Evolutionary conservation across 2,329 filamentous ascomycete genomes (phyloP).

Genomic region (Cryphonectria carpinicola): DNA sequence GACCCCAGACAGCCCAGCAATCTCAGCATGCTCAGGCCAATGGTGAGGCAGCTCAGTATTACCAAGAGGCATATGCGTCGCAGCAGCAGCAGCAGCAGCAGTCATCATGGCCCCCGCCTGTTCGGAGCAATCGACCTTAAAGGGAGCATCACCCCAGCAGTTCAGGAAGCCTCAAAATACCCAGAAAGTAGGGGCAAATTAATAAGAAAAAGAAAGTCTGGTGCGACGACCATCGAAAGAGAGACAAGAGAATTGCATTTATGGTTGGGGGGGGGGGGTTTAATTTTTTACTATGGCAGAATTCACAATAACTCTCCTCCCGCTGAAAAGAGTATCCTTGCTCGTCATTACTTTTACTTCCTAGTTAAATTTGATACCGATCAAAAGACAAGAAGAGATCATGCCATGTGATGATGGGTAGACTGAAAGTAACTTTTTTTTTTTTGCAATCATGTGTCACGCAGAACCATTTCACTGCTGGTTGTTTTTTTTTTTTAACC

Average conservation of each 20-base stretch:
- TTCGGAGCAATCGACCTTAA: not conserved
- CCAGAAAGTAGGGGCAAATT: not conserved
- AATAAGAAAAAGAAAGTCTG: too few relatives aligned
- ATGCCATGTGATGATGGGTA: not conserved
- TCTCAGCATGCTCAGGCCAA: not conserved
- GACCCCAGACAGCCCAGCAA: not conserved
- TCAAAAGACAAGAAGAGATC: not conserved
- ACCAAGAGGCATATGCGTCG: not conserved
- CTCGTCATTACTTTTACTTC: too few relatives aligned
- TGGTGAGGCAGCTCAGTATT: not conserved
- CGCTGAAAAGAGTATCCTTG: too few relatives aligned
- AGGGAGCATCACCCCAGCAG: not conserved
- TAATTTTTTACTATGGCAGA: too few relatives aligned
- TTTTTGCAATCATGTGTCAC: not conserved
- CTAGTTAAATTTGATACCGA: not conserved
- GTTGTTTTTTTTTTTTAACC: slow-evolving; percentile 1
- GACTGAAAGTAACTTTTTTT: not conserved
- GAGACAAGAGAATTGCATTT: not conserved
- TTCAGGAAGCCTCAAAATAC: not conserved
- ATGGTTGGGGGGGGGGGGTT: not conserved
- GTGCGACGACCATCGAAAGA: not conserved
- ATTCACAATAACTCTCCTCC: not conserved
- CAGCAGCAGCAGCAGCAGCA: not conserved
- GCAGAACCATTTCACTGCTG: not conserved
- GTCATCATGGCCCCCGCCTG: not conserved